Evolutionary conservation across 2,329 filamentous ascomycete genomes (phyloP).

Genomic region (Ophiostoma sp.): DNA sequence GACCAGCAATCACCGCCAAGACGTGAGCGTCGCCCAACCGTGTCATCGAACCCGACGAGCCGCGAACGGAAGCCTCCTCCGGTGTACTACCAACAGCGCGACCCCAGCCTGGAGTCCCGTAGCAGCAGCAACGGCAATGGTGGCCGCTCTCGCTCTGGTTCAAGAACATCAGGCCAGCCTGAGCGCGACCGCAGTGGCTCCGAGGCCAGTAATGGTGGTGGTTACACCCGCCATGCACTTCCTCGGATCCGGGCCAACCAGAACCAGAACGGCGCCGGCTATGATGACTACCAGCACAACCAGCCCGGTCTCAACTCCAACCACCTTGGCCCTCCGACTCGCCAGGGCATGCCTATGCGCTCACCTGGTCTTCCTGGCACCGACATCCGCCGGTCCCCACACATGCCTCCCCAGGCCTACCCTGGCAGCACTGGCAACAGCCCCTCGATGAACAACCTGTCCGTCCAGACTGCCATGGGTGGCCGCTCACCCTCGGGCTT

Average conservation of each 20-base stretch:
- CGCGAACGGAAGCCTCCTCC: conserved; percentile 48
- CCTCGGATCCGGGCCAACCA: conserved; percentile 42
- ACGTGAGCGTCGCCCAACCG: conserved; percentile 29
- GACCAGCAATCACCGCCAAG: conserved; percentile 8
- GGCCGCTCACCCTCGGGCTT: conserved; percentile 32
- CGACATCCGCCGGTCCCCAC: conserved; percentile 49
- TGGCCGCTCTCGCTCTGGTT: conserved; percentile 33
- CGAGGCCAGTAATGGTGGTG: conserved; percentile 51
- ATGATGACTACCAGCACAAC: conserved; percentile 41
- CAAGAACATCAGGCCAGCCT: conserved; percentile 36
- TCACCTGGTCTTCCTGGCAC: conserved; percentile 52
- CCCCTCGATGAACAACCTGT: conserved; percentile 39
- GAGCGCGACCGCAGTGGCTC: conserved; percentile 58
- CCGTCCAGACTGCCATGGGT: conserved; percentile 34
- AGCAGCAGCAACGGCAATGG: conserved; percentile 31
- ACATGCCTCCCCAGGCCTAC: conserved; percentile 49
- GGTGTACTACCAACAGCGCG: conserved; percentile 46
- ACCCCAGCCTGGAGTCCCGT: conserved; percentile 47
- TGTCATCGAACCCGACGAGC: conserved; percentile 29
- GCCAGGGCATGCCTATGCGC: conserved; percentile 36
- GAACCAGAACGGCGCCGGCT: conserved; percentile 31
- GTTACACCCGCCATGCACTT: conserved; percentile 42
- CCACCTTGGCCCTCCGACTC: conserved; percentile 32
- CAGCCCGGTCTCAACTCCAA: conserved; percentile 3
- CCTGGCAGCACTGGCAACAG: conserved; percentile 33